phyloP scores from a whole-genome alignment of 768 basidiomycete species.

The Lyophyllum semitale region DNA sequence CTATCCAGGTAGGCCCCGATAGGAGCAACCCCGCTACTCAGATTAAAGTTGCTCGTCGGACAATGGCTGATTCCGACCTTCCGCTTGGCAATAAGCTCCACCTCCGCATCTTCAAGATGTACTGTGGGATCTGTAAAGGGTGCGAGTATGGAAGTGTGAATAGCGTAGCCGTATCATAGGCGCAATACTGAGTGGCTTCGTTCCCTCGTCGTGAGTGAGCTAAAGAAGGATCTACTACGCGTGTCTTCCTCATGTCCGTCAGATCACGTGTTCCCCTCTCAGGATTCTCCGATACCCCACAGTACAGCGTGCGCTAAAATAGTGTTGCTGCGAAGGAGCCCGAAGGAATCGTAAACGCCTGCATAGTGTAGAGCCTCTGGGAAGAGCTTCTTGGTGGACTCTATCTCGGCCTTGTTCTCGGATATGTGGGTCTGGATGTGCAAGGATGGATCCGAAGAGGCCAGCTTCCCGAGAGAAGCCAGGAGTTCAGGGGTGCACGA shows the following conservation, averaged over 20 bases:
- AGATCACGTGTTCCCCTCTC: too few species aligned
- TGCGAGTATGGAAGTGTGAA: too few species aligned
- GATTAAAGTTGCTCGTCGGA: conserved; percentile 91
- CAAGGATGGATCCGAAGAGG: conserved; percentile 57
- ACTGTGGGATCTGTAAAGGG: too few species aligned
- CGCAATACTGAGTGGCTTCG: too few species aligned
- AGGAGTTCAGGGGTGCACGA: conserved; percentile 80
- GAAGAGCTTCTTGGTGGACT: conserved; percentile 66
- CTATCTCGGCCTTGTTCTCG: conserved; percentile 79
- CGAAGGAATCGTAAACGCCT: conserved; percentile 77
- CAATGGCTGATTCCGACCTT: conserved; percentile 88
- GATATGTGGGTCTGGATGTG: conserved; percentile 92
- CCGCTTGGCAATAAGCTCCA: conserved; percentile 64
- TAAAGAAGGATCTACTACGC: too few species aligned
- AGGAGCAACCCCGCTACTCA: conserved; percentile 82
- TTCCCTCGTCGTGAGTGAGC: too few species aligned
- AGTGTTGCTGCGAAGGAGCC: conserved; percentile 77
- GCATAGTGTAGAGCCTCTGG: conserved; percentile 69
- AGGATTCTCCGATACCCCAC: too few species aligned
- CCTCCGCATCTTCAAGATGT: conserved; percentile 73
- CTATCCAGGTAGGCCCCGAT: conserved; percentile 79
- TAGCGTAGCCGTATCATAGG: too few species aligned
- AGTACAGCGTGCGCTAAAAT: conserved; percentile 90
- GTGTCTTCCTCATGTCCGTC: too few species aligned
- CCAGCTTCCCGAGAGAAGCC: conserved; percentile 58